phyloP scores from a whole-genome alignment of 2,329 filamentous ascomycete genomes.

The Fusarium algeriense region DNA sequence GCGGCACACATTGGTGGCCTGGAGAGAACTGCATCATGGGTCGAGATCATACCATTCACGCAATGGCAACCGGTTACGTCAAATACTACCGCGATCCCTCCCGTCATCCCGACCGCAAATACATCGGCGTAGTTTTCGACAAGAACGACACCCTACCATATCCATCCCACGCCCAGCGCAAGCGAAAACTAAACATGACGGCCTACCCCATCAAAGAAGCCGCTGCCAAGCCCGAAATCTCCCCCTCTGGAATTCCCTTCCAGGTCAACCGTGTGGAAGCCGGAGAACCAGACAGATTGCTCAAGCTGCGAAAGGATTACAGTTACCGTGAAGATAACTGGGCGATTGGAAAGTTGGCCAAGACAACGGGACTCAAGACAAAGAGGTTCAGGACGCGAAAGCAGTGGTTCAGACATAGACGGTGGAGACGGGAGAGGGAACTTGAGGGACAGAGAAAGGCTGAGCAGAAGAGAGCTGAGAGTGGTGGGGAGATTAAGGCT shows the following conservation, averaged over 20 bases:
- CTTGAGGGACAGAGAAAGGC: conserved; percentile 58
- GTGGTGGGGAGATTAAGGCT: conserved; percentile 48
- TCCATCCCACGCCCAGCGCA: conserved; percentile 77
- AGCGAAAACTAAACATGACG: conserved; percentile 81
- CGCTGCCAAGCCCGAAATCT: conserved; percentile 55
- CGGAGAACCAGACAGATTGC: conserved; percentile 60
- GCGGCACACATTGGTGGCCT: conserved; percentile 92
- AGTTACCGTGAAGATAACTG: conserved; percentile 72
- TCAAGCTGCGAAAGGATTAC: conserved; percentile 66
- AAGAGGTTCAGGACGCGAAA: conserved; percentile 65
- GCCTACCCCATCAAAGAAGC: conserved; percentile 60
- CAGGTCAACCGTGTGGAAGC: conserved; percentile 58
- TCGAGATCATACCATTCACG: conserved; percentile 95
- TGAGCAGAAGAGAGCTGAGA: conserved; percentile 50
- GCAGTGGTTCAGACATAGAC: conserved; percentile 59
- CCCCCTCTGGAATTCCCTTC: conserved; percentile 64
- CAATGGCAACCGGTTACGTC: conserved; percentile 87
- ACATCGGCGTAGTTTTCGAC: conserved; percentile 92
- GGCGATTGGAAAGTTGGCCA: conserved; percentile 67
- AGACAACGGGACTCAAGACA: conserved; percentile 63
- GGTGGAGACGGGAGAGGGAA: conserved; percentile 59
- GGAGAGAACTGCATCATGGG: conserved; percentile 97
- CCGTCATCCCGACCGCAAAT: conserved; percentile 86
- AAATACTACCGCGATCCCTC: conserved; percentile 94
- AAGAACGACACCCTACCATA: conserved; percentile 84